These are phyloP conservation scores for Syzygium aromaticum DNA, from an alignment of 345 rosid species.

Conservation along the genomic window DNA sequence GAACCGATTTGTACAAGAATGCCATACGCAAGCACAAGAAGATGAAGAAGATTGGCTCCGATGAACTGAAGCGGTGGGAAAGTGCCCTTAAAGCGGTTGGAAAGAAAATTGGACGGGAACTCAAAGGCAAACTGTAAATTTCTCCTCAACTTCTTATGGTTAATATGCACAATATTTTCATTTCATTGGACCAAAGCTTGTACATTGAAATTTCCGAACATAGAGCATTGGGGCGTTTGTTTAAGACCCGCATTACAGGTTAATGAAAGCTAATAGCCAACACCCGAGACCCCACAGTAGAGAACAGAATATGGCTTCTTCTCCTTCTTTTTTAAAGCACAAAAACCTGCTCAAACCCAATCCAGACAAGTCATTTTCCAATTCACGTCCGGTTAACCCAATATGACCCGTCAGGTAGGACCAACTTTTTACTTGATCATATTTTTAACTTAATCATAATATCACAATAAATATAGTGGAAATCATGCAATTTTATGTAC, in stretches of 20 bases:
- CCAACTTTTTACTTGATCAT: no score
- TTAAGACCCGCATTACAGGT: not conserved
- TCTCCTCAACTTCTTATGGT: not conserved
- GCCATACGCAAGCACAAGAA: rapidly evolving
- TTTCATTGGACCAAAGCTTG: not conserved
- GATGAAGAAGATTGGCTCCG: rapidly evolving
- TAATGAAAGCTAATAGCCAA: no score
- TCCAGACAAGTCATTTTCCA: no score
- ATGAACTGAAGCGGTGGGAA: not conserved
- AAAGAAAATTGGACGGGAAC: not conserved
- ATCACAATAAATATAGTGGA: no score
- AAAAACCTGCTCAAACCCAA: no score
- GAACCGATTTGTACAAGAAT: not conserved
- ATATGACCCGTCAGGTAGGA: no score
- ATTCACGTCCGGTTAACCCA: no score
- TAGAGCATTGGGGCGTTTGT: rapidly evolving
- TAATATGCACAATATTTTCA: rapidly evolving
- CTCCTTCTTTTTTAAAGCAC: no score
- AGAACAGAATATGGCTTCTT: no score
- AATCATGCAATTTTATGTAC: no score
- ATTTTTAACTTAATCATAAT: no score
- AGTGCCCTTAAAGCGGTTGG: not conserved
- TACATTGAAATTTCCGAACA: not conserved
- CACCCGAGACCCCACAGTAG: no score
- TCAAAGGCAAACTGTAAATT: not conserved